Conservation (phyloP, 371 early-diverging fungal genomes). For the Nosema granulosis region DNA sequence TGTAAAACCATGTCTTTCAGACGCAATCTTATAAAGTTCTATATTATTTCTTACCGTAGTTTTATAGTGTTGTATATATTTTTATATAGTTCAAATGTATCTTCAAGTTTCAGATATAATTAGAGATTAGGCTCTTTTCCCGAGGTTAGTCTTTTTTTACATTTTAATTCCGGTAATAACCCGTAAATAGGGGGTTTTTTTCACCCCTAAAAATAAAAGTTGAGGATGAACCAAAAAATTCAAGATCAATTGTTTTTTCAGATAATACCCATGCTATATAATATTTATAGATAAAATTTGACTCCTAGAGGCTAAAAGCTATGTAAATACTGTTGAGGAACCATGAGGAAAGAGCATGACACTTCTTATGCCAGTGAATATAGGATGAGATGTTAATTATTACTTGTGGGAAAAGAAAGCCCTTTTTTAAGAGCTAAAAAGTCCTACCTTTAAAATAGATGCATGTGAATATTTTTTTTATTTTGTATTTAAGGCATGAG, state of each 20-base stretch:
- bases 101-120: too few species aligned
- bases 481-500: conserved; percentile 3
- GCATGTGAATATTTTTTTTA: not conserved
- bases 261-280: not conserved
- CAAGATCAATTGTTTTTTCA: not conserved
- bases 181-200: not conserved
- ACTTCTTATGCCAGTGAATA: not conserved
- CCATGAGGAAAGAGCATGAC: not conserved
- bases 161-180: not conserved
- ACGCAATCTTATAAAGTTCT: too few species aligned
- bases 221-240: not conserved
- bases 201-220: not conserved
- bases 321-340: not conserved
- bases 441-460: not conserved
- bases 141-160: too few species aligned
- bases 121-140: too few species aligned
- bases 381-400: not conserved
- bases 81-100: too few species aligned
- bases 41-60: too few species aligned
- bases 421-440: not conserved
- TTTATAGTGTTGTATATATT: too few species aligned
- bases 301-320: not conserved
- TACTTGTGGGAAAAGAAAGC: not conserved
- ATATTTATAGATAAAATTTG: not conserved
- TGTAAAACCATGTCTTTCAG: too few species aligned